These are phyloP conservation scores for Fusarium odoratissimum DNA, from an alignment of 2,329 filamentous ascomycete species.

Conservation along the genomic window DNA sequence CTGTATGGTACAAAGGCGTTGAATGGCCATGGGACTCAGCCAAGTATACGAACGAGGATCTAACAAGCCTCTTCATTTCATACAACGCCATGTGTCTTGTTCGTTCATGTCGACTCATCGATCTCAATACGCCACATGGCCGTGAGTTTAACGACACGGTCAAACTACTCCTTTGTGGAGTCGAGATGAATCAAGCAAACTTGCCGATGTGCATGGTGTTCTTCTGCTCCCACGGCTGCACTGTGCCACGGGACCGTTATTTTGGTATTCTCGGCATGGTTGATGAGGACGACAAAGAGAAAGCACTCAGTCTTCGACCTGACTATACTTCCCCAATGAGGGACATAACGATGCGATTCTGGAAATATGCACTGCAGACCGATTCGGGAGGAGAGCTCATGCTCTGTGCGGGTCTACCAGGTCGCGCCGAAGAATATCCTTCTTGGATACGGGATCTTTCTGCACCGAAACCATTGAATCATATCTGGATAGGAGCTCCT, in stretches of 20 bases:
- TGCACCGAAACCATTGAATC: background rate
- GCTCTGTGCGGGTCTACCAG: background rate
- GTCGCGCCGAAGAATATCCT: background rate
- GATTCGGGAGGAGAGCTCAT: background rate
- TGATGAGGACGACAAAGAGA: background rate
- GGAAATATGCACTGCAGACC: background rate
- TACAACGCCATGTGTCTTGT: background rate
- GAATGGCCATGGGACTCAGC: background rate
- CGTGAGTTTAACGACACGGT: background rate
- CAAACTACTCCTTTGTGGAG: background rate
- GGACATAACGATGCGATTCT: slow-evolving; percentile 6
- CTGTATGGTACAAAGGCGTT: background rate
- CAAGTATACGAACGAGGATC: accelerated
- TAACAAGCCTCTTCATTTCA: accelerated
- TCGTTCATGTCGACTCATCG: background rate
- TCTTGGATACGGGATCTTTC: slow-evolving; percentile 12
- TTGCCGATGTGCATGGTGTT: background rate
- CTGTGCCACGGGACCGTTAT: slow-evolving; percentile 1
- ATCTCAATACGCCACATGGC: background rate
- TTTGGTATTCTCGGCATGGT: slow-evolving; percentile 14
- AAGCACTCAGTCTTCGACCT: background rate
- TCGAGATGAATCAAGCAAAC: background rate
- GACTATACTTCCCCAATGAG: background rate
- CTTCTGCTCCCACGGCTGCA: background rate
- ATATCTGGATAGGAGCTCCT: background rate